Conservation (phyloP, 805 yeast genomes). For the Sugiyamaella americana region DNA sequence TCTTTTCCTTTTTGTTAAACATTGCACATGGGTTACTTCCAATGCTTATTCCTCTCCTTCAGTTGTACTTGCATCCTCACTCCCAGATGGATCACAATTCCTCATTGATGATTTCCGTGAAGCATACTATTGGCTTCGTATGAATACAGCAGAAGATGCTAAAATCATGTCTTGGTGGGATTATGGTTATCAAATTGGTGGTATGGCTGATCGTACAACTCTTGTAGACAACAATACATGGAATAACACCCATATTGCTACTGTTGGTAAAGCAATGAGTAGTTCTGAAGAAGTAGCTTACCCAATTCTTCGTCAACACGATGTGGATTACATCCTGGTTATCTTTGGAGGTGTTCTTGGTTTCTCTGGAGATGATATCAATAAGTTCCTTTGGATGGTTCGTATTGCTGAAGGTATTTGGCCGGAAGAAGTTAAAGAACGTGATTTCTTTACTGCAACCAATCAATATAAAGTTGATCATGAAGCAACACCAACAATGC, state of each 20-base stretch:
- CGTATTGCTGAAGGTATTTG: slow-evolving; percentile 98
- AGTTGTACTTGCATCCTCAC: slow-evolving; percentile 79
- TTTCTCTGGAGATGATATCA: slow-evolving; percentile 91
- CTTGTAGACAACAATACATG: slow-evolving; percentile 98
- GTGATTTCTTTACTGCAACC: slow-evolving; percentile 70
- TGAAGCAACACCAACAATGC: slow-evolving; percentile 78
- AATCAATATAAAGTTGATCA: slow-evolving; percentile 90
- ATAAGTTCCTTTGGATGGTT: slow-evolving; percentile 98
- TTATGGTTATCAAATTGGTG: slow-evolving; percentile 99
- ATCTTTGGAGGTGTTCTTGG: slow-evolving; percentile 94
- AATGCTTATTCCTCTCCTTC: slow-evolving; percentile 97
- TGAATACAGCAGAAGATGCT: slow-evolving; percentile 95
- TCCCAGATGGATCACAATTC: slow-evolving; percentile 77
- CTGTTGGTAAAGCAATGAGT: slow-evolving; percentile 97
- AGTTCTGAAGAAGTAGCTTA: slow-evolving; percentile 83
- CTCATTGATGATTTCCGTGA: slow-evolving; percentile 96
- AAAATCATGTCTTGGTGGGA: slow-evolving; percentile 99
- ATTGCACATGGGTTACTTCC: slow-evolving; percentile 96
- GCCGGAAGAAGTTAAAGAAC: slow-evolving; percentile 96
- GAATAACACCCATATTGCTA: slow-evolving; percentile 99
- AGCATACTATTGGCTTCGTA: slow-evolving; percentile 97
- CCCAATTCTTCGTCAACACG: slow-evolving; percentile 80
- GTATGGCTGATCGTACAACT: slow-evolving; percentile 99
- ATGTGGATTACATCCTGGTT: slow-evolving; percentile 88
- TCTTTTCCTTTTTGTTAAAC: slow-evolving; percentile 75